A percentile compares a stretch with the other conserved stretches of the same genome.
Conservation (phyloP, 257 asterid species). For the Rehmannia glutinosa region DNA sequence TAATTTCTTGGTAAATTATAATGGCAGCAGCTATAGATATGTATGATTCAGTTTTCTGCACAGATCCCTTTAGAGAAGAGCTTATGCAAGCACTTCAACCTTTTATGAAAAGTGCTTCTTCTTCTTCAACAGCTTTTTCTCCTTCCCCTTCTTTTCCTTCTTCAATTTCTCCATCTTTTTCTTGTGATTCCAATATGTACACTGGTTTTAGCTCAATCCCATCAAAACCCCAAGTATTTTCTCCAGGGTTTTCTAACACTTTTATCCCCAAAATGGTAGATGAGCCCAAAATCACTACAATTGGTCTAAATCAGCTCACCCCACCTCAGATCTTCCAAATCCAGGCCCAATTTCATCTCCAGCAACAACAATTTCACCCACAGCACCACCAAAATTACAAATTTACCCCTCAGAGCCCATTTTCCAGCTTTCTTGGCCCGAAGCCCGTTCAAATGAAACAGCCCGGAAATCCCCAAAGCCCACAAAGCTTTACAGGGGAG, state of each 20-base stretch:
- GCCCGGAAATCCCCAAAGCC: constrained; percentile 46
- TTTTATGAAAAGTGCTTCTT: constrained; percentile 64
- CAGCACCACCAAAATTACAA: constrained; percentile 20
- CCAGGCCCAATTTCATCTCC: constrained; percentile 58
- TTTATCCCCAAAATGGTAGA: constrained; percentile 30
- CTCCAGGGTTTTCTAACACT: constrained; percentile 43
- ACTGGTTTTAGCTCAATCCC: constrained; percentile 38
- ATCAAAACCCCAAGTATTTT: constrained; percentile 51
- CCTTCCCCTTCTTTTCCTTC: constrained; percentile 8
- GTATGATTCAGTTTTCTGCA: constrained; percentile 33
- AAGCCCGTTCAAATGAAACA: constrained; percentile 65
- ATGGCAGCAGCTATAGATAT: constrained; percentile 70
- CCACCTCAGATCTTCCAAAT: constrained; percentile 69
- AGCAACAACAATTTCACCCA: constrained; percentile 47
- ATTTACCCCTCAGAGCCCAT: constrained; percentile 18
- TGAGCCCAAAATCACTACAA: constrained; percentile 32
- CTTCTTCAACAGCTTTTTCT: constrained; percentile 19
- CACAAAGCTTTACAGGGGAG: constrained; percentile 78
- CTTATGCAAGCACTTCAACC: constrained; percentile 90
- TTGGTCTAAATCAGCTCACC: constrained; percentile 54
- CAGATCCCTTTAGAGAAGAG: constrained; percentile 76
- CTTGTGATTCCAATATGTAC: constrained; percentile 35
- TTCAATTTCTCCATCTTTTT: constrained; percentile 25
- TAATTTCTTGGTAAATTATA: not conserved
- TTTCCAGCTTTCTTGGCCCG: constrained; percentile 40